Conservation (phyloP, 2,329 filamentous ascomycete species). For the Clonostachys rosea region DNA sequence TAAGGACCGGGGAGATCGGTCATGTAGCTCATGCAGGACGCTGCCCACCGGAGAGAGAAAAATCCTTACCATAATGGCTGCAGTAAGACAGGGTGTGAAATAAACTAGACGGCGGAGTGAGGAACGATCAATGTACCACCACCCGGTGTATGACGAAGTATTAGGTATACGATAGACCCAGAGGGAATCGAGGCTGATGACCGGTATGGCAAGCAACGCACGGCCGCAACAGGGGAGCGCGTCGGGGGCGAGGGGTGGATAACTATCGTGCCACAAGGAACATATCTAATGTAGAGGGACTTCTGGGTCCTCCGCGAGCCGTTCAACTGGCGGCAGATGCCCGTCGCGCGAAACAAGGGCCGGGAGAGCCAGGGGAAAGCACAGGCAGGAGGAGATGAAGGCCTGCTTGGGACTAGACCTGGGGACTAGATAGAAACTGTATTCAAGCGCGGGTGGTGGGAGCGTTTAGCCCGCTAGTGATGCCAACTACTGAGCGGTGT, state of each 20-base stretch:
- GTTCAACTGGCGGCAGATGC: neutral
- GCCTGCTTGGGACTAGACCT: neutral
- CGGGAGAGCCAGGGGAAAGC: neutral
- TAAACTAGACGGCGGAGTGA: conserved; percentile 23
- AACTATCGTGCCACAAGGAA: conserved; percentile 25
- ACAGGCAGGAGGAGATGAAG: neutral
- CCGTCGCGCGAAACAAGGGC: neutral
- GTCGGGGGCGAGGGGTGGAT: conserved; percentile 21
- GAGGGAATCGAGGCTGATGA: conserved; percentile 16
- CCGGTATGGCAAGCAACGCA: neutral
- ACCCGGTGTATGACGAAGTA: conserved; percentile 20
- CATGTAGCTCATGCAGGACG: conserved; percentile 37
- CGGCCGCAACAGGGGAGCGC: neutral
- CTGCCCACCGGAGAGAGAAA: conserved; percentile 29
- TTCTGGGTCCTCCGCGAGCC: neutral
- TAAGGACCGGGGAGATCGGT: conserved; percentile 20
- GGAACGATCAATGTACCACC: conserved; percentile 27
- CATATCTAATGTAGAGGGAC: neutral
- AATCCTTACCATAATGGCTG: conserved; percentile 43
- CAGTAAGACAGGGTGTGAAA: conserved; percentile 27
- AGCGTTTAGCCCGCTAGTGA: neutral
- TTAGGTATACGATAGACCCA: conserved; percentile 25
- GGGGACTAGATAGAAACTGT: neutral
- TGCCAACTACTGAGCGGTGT: neutral
- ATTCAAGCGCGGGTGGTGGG: neutral